phyloP scores from a whole-genome alignment of 371 early-diverging fungal species.

The Mucor racemosus region DNA sequence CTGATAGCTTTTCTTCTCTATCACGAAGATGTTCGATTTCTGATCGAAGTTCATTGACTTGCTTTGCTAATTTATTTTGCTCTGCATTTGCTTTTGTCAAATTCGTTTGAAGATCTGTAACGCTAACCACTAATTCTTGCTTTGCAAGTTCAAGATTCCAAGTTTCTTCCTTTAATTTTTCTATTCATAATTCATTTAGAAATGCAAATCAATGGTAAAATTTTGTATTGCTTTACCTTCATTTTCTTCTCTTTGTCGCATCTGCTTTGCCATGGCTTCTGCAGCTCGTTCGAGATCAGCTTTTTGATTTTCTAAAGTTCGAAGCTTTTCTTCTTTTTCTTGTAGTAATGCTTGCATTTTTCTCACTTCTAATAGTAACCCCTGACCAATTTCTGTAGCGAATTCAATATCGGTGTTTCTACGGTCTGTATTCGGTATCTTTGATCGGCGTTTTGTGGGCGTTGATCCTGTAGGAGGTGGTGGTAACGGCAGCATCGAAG shows the following conservation, averaged over 20 bases:
- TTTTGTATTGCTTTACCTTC: slow-evolving; percentile 52
- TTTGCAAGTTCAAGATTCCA: slow-evolving; percentile 68
- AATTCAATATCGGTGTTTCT: slow-evolving; percentile 61
- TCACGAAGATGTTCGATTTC: slow-evolving; percentile 70
- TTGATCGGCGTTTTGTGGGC: slow-evolving; percentile 57
- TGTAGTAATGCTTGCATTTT: slow-evolving; percentile 58
- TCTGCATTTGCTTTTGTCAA: slow-evolving; percentile 59
- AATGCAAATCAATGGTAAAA: background rate
- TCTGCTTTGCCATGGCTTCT: slow-evolving; percentile 67
- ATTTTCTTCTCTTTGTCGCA: slow-evolving; percentile 63
- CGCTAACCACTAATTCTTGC: slow-evolving; percentile 59
- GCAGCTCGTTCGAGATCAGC: slow-evolving; percentile 67
- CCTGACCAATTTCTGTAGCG: slow-evolving; percentile 64
- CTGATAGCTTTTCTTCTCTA: slow-evolving; percentile 63
- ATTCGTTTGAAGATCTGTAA: slow-evolving; percentile 60
- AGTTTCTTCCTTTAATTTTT: slow-evolving; percentile 61
- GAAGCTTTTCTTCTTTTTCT: slow-evolving; percentile 69
- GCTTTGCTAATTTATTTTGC: slow-evolving; percentile 61
- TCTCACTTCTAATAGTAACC: slow-evolving; percentile 54
- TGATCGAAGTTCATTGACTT: slow-evolving; percentile 56
- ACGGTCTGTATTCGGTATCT: slow-evolving; percentile 53
- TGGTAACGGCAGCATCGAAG: slow-evolving; percentile 46
- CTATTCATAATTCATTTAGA: slow-evolving; percentile 18
- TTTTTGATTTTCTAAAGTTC: slow-evolving; percentile 66
- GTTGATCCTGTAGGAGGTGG: slow-evolving; percentile 53